Evolutionary conservation across 1,284 basidiomycete genomes (phyloP), one percentile per base, ranked within the genome.

Genomic region (Laetiporus sulphureus): DNA sequence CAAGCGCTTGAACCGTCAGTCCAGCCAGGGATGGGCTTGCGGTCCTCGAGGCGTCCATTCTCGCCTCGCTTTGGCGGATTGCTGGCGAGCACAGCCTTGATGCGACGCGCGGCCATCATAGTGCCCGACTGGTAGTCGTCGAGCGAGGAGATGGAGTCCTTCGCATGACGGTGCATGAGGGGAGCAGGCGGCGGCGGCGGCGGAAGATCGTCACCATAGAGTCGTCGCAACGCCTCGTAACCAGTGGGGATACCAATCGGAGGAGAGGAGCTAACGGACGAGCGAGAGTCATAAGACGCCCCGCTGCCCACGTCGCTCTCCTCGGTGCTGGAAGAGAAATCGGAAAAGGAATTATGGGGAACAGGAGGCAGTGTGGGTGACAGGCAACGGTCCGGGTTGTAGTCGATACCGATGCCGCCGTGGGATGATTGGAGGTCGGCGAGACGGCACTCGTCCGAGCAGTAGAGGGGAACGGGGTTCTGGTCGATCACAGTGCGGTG

Each of bases 401-500:
- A 77, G 51, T 74, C 61, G 58, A 71, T 62, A 35, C 68, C 65
- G 33, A 71, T 57, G 45, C 59, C 63, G 38, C 65, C 64, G 30
- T 66, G 59, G 32, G 53, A 56, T 50, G 62, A 63, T 54, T 68
- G 64, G 50, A 77, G 56, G 59, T 86, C 83, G 32, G 64, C 63
- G 31, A 79, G 60, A 47, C 74, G 70, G 60, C 84, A 89, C 55
- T 79, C 73, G 49, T 85, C 81, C 2, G 83, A 87, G 64, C 84
- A 89, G 64, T 88, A 89, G 48, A 88, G 72, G 18, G 84, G 83
- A 2, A 75, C 75, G 10, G 80, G 84, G 1, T 71, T 69, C 58
- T 82, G 82, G 64, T 86, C 83, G 64, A 88, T 86, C 61, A 86
- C 67, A 3, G 76, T 78, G 32, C 76, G 73, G 34, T 71, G 68